Evolutionary conservation across 495 filamentous ascomycete species (phyloP).

Genomic region (Podospora comata): DNA sequence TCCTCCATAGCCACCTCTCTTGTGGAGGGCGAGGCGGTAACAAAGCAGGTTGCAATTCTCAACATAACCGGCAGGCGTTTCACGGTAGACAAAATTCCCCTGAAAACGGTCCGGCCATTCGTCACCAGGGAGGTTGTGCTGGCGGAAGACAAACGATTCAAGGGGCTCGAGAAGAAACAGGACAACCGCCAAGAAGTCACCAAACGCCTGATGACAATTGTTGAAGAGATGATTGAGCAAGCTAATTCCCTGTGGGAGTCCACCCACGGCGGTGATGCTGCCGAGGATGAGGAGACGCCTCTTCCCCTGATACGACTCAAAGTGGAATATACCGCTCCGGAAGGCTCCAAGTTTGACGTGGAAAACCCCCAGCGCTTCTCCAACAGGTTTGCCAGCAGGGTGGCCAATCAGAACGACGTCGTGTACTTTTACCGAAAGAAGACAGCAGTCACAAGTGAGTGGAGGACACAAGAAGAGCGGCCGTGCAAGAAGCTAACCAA

Average conservation of each 20-base stretch:
- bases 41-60: conserved; percentile 86
- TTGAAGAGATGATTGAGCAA: conserved; percentile 82
- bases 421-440: conserved; percentile 92
- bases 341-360: conserved; percentile 80
- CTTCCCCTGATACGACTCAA: conserved; percentile 82
- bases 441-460: conserved; percentile 42
- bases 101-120: conserved; percentile 90
- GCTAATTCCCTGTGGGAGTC: conserved; percentile 78
- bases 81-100: conserved; percentile 70
- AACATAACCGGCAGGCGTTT: conserved; percentile 82
- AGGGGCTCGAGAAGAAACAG: conserved; percentile 70
- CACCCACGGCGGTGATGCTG: conserved; percentile 56
- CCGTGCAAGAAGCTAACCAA: conserved; percentile 13
- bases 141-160: conserved; percentile 69
- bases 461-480: not conserved
- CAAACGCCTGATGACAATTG: conserved; percentile 66
- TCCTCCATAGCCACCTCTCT: conserved; percentile 95
- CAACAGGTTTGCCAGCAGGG: conserved; percentile 82
- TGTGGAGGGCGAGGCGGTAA: conserved; percentile 81
- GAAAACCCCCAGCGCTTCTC: conserved; percentile 98
- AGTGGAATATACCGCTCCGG: conserved; percentile 85
- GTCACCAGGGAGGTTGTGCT: conserved; percentile 80
- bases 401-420: conserved; percentile 92
- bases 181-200: conserved; percentile 81
- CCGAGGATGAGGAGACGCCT: conserved; percentile 63